These are phyloP conservation scores for Capronia coronata DNA, from an alignment of 2,329 filamentous ascomycete species.

Conservation along the genomic window DNA sequence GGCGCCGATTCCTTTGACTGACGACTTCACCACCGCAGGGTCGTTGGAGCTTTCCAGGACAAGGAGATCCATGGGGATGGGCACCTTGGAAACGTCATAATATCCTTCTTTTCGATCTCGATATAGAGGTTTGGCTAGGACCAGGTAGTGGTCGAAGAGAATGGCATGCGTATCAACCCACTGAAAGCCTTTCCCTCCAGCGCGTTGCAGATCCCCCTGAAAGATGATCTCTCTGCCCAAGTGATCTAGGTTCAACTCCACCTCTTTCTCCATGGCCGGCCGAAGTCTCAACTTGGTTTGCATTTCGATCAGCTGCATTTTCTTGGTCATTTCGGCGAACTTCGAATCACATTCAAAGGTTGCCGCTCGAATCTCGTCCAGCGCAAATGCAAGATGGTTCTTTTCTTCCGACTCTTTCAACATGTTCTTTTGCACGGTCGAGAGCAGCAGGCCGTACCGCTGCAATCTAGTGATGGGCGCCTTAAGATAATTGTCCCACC, in stretches of 20 bases:
- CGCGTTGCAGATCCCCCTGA: constrained; percentile 80
- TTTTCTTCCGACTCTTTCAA: constrained; percentile 82
- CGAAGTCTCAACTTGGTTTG: constrained; percentile 75
- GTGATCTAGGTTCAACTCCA: constrained; percentile 84
- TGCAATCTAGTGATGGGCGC: constrained; percentile 88
- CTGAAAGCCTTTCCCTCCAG: constrained; percentile 79
- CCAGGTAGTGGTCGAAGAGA: constrained; percentile 93
- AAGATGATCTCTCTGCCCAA: constrained; percentile 85
- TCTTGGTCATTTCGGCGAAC: constrained; percentile 85
- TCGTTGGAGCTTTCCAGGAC: constrained; percentile 90
- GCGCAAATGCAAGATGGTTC: constrained; percentile 70
- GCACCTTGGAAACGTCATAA: constrained; percentile 91
- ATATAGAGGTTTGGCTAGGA: constrained; percentile 65
- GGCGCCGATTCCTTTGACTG: constrained; percentile 62
- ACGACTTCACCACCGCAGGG: constrained; percentile 75
- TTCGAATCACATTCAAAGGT: constrained; percentile 86
- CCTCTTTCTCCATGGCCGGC: constrained; percentile 74
- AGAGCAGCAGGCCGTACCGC: constrained; percentile 76
- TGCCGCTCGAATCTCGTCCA: constrained; percentile 84
- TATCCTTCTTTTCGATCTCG: constrained; percentile 66
- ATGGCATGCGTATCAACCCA: constrained; percentile 93
- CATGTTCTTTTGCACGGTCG: constrained; percentile 79
- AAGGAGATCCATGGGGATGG: constrained; percentile 92
- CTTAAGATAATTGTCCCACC: constrained; percentile 93
- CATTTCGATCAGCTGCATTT: constrained; percentile 81